Base-by-base conservation (phyloP, 768 basidiomycete species). In the Agrocybe pediades region DNA sequence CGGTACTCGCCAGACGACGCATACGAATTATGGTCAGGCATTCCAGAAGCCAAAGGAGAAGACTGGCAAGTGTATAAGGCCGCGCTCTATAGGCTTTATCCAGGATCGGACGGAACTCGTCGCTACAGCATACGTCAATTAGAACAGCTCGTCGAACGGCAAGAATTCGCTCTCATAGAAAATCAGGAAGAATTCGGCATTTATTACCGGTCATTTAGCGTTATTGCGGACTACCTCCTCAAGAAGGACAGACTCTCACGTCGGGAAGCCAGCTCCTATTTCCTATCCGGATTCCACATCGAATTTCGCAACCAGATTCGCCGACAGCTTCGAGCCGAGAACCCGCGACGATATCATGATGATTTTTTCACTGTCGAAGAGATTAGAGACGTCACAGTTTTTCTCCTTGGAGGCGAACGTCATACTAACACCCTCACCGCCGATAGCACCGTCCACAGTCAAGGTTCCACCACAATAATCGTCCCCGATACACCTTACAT, bases 51-150 rank as follows among this genome's bases (percentile, higher is more conserved):
- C 15, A 44, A 44, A 16, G 17, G n/a, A n/a, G n/a, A n/a, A n/a
- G n/a, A 40, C 19, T 55, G 54, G 54, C 9, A 29, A 5, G 27
- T 16, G 17, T 55, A 49, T 23, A 45, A 43, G 11, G 24, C 25
- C 8, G 54, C 41, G 20, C 4, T 49, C 8, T 49, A 20, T 25
- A 7, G 17, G 9, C 24, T 9, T 36, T 49, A 51, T 43, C 49
- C 49, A 5, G 50, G 41, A 7, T 16, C 50, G 3, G 16, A 9
- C 1, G 41, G 27, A 11, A 41, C 42, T 2, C 50, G 42, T 9
- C 41, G 29, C 20, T 51, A 43, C 21, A 29, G 41, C 6, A 19
- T 43, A 0, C 6, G 15, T 0, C 23, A 27, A 19, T 41, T 51
- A 16, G 30, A 43, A 23, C 8, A 27, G 5, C 42, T 51, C 13